These are phyloP conservation scores for Vinca major DNA, from an alignment of 305 asterid genomes.

Conservation along the genomic window DNA sequence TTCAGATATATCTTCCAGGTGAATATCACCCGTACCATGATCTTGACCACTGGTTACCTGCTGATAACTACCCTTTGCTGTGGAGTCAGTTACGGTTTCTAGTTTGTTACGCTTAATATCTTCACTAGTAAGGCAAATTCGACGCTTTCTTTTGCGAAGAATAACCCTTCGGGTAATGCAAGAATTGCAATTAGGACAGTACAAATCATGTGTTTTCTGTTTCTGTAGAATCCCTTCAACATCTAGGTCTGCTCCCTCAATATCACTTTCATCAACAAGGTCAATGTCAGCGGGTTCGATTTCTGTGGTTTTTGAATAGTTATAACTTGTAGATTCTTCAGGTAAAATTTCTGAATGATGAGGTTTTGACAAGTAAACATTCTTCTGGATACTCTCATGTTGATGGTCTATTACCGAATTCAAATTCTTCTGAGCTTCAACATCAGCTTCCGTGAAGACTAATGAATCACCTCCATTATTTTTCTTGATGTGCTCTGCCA, in stretches of 20 bases:
- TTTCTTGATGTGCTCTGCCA: conserved; percentile 23
- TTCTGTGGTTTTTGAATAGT: conserved; percentile 31
- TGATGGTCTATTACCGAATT: conserved; percentile 17
- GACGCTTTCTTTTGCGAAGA: conserved; percentile 75
- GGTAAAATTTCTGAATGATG: conserved; percentile 27
- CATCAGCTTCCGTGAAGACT: conserved; percentile 19
- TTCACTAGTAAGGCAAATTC: conserved; percentile 28
- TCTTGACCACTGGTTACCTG: conserved; percentile 22
- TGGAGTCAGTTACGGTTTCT: conserved; percentile 19
- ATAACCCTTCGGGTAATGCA: conserved; percentile 79
- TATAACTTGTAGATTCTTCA: conserved; percentile 19
- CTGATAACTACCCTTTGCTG: conserved; percentile 13
- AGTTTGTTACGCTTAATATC: conserved; percentile 44
- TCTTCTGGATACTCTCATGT: conserved; percentile 22
- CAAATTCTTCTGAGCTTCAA: conserved; percentile 20
- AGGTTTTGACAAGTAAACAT: conserved; percentile 17
- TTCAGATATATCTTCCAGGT: conserved; percentile 22
- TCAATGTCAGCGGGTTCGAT: conserved; percentile 46
- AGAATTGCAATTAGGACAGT: conserved; percentile 86
- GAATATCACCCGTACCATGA: conserved; percentile 18
- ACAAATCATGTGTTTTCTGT: conserved; percentile 75
- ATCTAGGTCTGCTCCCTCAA: conserved; percentile 40
- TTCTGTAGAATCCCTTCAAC: conserved; percentile 55
- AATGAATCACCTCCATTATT: conserved; percentile 15
- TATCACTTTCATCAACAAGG: conserved; percentile 33